A percentile compares a stretch with the other conserved stretches of the same genome.
Conservation (phyloP, 192 early-diverging fungal species). For the Gryganskiella cystojenkinii region DNA sequence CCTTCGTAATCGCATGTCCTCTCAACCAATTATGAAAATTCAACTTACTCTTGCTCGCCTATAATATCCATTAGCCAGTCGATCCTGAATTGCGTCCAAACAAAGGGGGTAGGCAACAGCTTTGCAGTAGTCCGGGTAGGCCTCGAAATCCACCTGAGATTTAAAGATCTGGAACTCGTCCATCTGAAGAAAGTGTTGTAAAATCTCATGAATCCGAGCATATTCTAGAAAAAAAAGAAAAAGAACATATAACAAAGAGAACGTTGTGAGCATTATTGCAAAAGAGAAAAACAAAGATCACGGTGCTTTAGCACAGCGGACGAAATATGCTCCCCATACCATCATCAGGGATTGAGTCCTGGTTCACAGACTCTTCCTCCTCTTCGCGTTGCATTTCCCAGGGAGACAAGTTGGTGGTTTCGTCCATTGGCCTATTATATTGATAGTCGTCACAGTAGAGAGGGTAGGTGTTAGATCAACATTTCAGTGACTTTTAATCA, state of each 20-base stretch:
- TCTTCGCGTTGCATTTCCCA: slow-evolving; percentile 53
- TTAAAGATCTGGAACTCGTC: slow-evolving; percentile 68
- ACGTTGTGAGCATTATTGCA: too few species aligned
- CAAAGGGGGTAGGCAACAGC: slow-evolving; percentile 79
- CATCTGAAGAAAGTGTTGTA: slow-evolving; percentile 51
- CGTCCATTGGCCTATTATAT: slow-evolving; percentile 34
- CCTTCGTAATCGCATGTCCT: too few species aligned
- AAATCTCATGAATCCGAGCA: slow-evolving; percentile 54
- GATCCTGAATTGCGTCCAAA: slow-evolving; percentile 66
- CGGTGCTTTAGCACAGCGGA: too few species aligned
- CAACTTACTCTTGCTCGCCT: slow-evolving; percentile 65
- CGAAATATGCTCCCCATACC: slow-evolving; percentile 53
- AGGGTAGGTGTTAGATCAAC: too few species aligned
- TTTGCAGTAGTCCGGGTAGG: slow-evolving; percentile 71
- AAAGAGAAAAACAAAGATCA: too few species aligned
- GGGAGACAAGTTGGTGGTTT: slow-evolving; percentile 44
- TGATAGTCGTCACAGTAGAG: too few species aligned
- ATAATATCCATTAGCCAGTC: slow-evolving; percentile 70
- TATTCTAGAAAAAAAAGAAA: slow-evolving; percentile 25
- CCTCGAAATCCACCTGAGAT: slow-evolving; percentile 67
- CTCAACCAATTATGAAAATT: too few species aligned
- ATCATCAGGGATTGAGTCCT: slow-evolving; percentile 54
- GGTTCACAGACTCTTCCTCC: slow-evolving; percentile 16
- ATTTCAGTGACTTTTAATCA: too few species aligned
- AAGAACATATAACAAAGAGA: too few species aligned